Base-by-base conservation (phyloP, 1,284 basidiomycete species). In the Butyriboletus appendiculatus region DNA sequence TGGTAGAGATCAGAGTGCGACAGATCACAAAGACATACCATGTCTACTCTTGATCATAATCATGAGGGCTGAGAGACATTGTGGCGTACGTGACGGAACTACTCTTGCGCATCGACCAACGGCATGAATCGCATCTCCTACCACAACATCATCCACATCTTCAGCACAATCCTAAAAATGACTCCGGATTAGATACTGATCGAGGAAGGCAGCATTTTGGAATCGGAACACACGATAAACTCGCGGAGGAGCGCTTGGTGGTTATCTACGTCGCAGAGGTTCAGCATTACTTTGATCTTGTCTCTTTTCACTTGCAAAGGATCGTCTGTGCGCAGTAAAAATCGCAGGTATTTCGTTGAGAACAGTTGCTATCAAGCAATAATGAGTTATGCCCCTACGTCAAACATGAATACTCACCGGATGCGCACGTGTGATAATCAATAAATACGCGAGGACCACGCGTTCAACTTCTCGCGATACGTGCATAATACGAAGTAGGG, bases 11-110 rank as follows among this genome's bases (percentile, higher is more conserved):
- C 24, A 39, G 1, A 7, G 30, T 12, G 22, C 11, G n/a, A 46
- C 9, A 39, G 22, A 45, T 7, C 22, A 30, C 46, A 30, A 30
- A 43, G 18, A 57, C 79, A 62, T 63, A 81, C 93, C 91, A 62
- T 90, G 77, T 38, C 77, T 79, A 52, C 88, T 86, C 59, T 85
- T 83, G 48, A 96, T 87, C 75, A 96, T 89, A 5, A 74, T 72
- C 73, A 92, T 89, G 11, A 97, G 77, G 0, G 87, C 81, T 2
- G 80, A 82, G 45, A 96, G 75, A 61, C 92, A 93, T 44, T 86
- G 81, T 33, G 83, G 78, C 1, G 81, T 80, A 16, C 86, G 84
- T 15, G 87, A 82, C 0, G 91, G 86, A 35, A 90, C 79, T 1
- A 78, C 66, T 41, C 78, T 76, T 1, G 92, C 90, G 60, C 89